Base-by-base conservation (phyloP, 2,329 filamentous ascomycete genomes). In the Grosmannia huntii region DNA sequence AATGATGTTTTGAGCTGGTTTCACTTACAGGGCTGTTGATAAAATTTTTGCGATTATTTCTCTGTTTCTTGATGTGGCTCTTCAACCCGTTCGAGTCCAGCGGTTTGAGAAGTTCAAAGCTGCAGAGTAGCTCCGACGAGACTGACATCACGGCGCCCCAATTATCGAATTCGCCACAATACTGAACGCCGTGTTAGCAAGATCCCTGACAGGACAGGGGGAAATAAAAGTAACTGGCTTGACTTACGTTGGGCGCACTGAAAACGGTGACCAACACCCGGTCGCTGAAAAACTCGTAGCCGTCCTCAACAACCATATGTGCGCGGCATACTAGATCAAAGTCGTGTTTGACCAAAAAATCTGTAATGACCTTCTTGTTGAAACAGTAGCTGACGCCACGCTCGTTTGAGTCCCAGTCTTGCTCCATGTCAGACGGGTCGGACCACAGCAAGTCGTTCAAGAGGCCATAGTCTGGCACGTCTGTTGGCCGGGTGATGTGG, bases 81-180 rank as follows among this genome's bases (percentile, higher is more conserved):
- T 99, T 99, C 62, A 99, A 78, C 38, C 92, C 92, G 66, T 89
- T 95, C 14, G 91, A 96, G 72, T 99, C 94, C 53, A 99, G 80
- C 9, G 94, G 94, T 72, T 99, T 99, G 61, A 99, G 79, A 19
- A 99, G 79, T 73, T 99, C 94, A 68, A 99, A 99, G 69, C 91
- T 96, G 75, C 94, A 99, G 1, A 99, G 82, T 56, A 99, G 75
- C 71, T 97, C 94, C 16, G 83, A 83, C 1, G 90, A 96, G 25
- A 99, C 94, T 2, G 92, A 96, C 94, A 99, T 99, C 64, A 97
- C 91, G 16, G 94, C 94, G 23, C 94, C 94, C 90, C 94, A 97
- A 63, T 99, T 99, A 70, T 99, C 94, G 65, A 99, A 99, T 71
- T 99, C 94, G 64, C 94, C 94, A 67, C 94, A 99, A 68, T 99